Evolutionary conservation across 1,139 yeast genomes (phyloP), one percentile per base, ranked within the genome.

Genomic region (Geotrichum aggregatum): DNA sequence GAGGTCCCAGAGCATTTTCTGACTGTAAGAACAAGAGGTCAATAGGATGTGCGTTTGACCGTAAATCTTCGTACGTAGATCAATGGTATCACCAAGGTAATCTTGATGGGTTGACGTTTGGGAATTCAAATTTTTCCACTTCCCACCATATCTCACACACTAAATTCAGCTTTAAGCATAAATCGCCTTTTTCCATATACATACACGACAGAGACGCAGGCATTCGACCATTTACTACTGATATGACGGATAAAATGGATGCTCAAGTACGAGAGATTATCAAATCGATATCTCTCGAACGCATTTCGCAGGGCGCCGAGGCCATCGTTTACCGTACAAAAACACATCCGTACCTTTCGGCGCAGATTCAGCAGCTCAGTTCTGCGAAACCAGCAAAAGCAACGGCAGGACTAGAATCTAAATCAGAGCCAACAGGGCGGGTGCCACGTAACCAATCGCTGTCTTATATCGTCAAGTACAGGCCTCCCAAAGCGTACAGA

Each of bases 401-500:
- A n/a, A n/a, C n/a, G n/a, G n/a, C n/a, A n/a, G n/a, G n/a, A n/a
- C n/a, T n/a, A n/a, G n/a, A n/a, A n/a, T n/a, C n/a, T n/a, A n/a
- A n/a, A n/a, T n/a, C n/a, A n/a, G n/a, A n/a, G n/a, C n/a, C n/a
- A n/a, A n/a, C n/a, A n/a, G n/a, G n/a, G n/a, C n/a, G n/a, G n/a
- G n/a, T n/a, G n/a, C n/a, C n/a, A 24, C 28, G 28, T 18, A 11
- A 18, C 36, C 36, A n/a, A 2, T 34, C 36, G 2, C 2, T 5
- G 36, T 66, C 72, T 47, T 85, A 74, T 65, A 82, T 92, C 47
- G 76, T 89, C 58, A 94, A 94, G 66, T 91, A 78, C 66, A 76
- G 99, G 55, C 98, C 98, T 0, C 79, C 84, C 13, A 94, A 94
- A 67, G 81, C 85, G 11, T 94, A 92, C 63, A 77, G 99, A 62